A percentile compares a stretch with the other conserved stretches of the same genome.
Evolutionary conservation across 495 filamentous ascomycete species (phyloP).

Genomic region (Xylaria sp.): DNA sequence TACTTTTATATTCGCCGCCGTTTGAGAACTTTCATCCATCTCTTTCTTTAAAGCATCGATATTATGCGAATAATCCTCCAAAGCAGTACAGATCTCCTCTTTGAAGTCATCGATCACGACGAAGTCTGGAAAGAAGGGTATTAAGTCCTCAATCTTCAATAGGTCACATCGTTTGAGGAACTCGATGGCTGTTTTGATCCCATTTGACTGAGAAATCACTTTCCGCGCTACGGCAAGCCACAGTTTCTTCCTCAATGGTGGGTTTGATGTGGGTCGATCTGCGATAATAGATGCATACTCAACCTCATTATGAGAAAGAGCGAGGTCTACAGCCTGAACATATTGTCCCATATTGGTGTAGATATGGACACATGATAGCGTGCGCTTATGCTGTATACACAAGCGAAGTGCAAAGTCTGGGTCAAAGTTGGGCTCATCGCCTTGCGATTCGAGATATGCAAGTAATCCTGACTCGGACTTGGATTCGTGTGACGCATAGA

Average conservation of each 20-base stretch:
- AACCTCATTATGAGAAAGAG: slow-evolving; percentile 84
- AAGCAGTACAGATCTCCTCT: slow-evolving; percentile 91
- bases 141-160: slow-evolving; percentile 92
- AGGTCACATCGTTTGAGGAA: slow-evolving; percentile 91
- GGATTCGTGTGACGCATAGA: slow-evolving; percentile 87
- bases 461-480: slow-evolving; percentile 84
- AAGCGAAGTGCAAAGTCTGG: slow-evolving; percentile 96
- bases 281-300: slow-evolving; percentile 88
- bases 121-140: slow-evolving; percentile 98
- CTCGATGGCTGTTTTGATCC: slow-evolving; percentile 94
- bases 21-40: slow-evolving; percentile 91
- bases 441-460: slow-evolving; percentile 81
- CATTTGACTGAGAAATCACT: slow-evolving; percentile 81
- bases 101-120: slow-evolving; percentile 99
- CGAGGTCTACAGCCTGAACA: slow-evolving; percentile 88
- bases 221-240: slow-evolving; percentile 95
- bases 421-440: slow-evolving; percentile 77
- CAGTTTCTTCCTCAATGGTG: slow-evolving; percentile 85
- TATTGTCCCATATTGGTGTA: slow-evolving; percentile 96
- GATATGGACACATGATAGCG: slow-evolving; percentile 93
- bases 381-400: slow-evolving; percentile 90
- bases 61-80: slow-evolving; percentile 88
- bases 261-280: slow-evolving; percentile 80
- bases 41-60: slow-evolving; percentile 91
- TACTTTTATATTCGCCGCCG: slow-evolving; percentile 84